Evolutionary conservation across 2,329 filamentous ascomycete genomes (phyloP).

Genomic region (Botrytis byssoidea): DNA sequence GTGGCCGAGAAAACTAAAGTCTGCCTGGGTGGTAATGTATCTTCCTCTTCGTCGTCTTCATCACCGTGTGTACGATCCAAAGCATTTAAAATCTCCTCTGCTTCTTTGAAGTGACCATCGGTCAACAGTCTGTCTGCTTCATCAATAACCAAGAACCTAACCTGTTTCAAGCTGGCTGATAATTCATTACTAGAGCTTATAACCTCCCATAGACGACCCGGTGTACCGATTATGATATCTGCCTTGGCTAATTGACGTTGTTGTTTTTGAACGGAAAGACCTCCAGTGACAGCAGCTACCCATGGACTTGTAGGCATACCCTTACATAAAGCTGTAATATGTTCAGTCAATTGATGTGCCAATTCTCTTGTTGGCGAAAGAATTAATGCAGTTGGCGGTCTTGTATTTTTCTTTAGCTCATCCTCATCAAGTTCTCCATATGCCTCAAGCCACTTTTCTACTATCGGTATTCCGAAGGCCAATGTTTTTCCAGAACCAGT

Average conservation of each 20-base stretch:
- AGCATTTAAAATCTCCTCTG: conserved; percentile 79
- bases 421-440: conserved; percentile 44
- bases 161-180: conserved; percentile 66
- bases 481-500: conserved; percentile 97
- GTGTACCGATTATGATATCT: conserved; percentile 91
- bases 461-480: conserved; percentile 89
- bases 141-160: conserved; percentile 84
- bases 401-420: conserved; percentile 38
- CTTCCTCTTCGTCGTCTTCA: conserved; percentile 49
- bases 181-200: conserved; percentile 72
- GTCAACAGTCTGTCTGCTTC: conserved; percentile 91
- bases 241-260: conserved; percentile 79
- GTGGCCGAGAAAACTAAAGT: conserved; percentile 97
- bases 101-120: conserved; percentile 92
- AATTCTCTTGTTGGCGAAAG: conserved; percentile 90
- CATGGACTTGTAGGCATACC: conserved; percentile 61
- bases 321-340: conserved; percentile 72
- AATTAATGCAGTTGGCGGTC: conserved; percentile 70
- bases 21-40: conserved; percentile 58
- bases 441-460: conserved; percentile 73
- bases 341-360: conserved; percentile 84
- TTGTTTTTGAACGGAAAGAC: conserved; percentile 92
- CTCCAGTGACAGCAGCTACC: conserved; percentile 88
- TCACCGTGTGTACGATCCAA: conserved; percentile 64
- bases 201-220: conserved; percentile 91